Evolutionary conservation across 2,329 filamentous ascomycete genomes (phyloP).

Genomic region (Pyricularia sp.): DNA sequence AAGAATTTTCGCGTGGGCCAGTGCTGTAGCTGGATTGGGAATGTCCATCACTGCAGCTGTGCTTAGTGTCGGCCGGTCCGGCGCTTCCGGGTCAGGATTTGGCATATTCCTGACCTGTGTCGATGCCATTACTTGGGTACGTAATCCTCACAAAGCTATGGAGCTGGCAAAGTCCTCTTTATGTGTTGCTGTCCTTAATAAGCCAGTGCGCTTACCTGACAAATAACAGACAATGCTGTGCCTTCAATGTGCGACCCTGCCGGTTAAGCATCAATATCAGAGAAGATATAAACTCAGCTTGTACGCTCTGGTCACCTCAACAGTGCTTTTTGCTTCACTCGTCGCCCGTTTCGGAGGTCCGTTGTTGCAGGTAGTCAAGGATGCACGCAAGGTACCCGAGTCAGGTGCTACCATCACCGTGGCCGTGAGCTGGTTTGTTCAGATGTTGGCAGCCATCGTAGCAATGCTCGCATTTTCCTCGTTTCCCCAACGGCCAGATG

Average conservation of each 20-base stretch:
- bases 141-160: not conserved
- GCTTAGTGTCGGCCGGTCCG: conserved; percentile 5
- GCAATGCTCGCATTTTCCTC: conserved; percentile 15
- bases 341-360: conserved; percentile 13
- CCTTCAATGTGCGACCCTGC: conserved; percentile 17
- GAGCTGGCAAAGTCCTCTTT: not conserved
- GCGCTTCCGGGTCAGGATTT: not conserved
- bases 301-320: conserved; percentile 14
- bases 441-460: conserved; percentile 12
- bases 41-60: conserved; percentile 13
- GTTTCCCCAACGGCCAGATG: conserved; percentile 20
- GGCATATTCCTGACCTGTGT: conserved; percentile 9
- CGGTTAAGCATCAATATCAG: conserved; percentile 14
- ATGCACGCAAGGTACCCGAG: conserved; percentile 6
- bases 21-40: conserved; percentile 13
- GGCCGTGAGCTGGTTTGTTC: conserved; percentile 14
- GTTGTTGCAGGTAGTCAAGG: conserved; percentile 10
- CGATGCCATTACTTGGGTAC: conserved; percentile 14
- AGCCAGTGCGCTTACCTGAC: not conserved
- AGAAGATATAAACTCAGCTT: conserved; percentile 15
- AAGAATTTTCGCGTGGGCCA: conserved; percentile 13
- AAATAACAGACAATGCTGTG: conserved; percentile 11
- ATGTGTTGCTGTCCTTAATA: not conserved
- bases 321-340: conserved; percentile 12
- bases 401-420: conserved; percentile 6